Conservation (phyloP, 2,329 filamentous ascomycete genomes). For the Metarhizium album region DNA sequence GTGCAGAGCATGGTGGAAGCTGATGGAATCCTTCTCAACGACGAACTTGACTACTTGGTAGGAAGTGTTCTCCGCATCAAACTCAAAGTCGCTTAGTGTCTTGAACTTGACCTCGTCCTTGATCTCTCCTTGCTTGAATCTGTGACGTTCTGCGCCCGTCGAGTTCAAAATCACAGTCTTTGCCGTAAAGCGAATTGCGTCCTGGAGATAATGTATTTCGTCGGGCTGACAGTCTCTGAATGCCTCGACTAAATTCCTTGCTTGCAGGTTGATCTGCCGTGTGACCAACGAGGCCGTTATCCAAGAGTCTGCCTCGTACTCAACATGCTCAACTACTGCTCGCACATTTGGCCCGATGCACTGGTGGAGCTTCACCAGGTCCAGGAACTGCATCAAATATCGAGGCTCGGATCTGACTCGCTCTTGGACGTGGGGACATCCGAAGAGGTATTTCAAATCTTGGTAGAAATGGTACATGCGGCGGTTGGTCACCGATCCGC, state of each 20-base stretch:
- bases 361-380: constrained; percentile 91
- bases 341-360: constrained; percentile 90
- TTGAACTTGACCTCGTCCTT: constrained; percentile 82
- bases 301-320: constrained; percentile 97
- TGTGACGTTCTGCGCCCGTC: constrained; percentile 72
- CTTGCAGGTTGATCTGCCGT: constrained; percentile 86
- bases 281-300: constrained; percentile 93
- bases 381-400: constrained; percentile 89
- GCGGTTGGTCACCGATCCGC: constrained; percentile 87
- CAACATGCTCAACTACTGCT: constrained; percentile 88
- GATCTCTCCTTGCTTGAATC: constrained; percentile 80
- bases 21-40: constrained; percentile 83
- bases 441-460: constrained; percentile 83
- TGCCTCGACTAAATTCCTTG: constrained; percentile 76
- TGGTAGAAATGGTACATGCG: constrained; percentile 97
- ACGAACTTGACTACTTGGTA: constrained; percentile 75
- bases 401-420: constrained; percentile 71
- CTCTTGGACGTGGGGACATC: constrained; percentile 79
- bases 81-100: constrained; percentile 65
- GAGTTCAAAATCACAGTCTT: constrained; percentile 84
- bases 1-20: constrained; percentile 94
- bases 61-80: constrained; percentile 47
- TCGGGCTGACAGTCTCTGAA: constrained; percentile 62
- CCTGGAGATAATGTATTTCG: constrained; percentile 54
- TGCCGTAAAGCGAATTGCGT: constrained; percentile 63